Base-by-base conservation (phyloP, 257 asterid genomes). In the Nicotiana otophora region DNA sequence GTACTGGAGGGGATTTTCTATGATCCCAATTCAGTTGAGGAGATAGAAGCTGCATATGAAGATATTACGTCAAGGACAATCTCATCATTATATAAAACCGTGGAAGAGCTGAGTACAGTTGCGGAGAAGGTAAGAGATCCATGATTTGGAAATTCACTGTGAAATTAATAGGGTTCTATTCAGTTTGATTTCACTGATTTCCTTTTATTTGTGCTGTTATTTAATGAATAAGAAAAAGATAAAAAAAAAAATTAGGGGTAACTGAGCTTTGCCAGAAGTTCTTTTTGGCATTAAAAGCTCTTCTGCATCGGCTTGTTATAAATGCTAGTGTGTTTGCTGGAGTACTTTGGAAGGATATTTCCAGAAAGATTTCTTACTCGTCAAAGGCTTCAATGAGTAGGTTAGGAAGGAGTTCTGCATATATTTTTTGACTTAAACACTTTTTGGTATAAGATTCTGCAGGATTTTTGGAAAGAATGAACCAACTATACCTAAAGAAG, bases 1-100 rank as follows among this genome's bases (percentile, higher is more conserved):
- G 85, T 84, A 68, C 66, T 85, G 33, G 98, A 94, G 84, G 95
- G 98, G 57, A 91, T 92, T 85, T 87, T 90, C 92, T 91, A 86
- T 78, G 86, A 92, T 82, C 90, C 92, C 83, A 85, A 83, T 84
- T 88, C 91, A 26, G 85, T 80, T 85, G 98, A 89, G 80, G 92
- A 92, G 85, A 84, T 89, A 78, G 92, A 92, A 83, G 83, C 88
- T 46, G 91, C 91, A 33, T 89, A 87, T 70, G 88, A 90, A 84
- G 97, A 94, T 84, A 86, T 89, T 72, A 90, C 92, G 33, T 89
- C 92, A 68, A 89, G 84, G 81, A 94, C 96, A 30, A 90, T 94
- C 81, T 87, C 89, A 82, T 89, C 91, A 4, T 91, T 92, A 70
- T 91, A 89, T 46, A 86, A 89, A 72, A 84, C 88, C 11, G 86